phyloP scores from a whole-genome alignment of 805 yeast genomes.

The Wickerhamomyces bisporus region DNA sequence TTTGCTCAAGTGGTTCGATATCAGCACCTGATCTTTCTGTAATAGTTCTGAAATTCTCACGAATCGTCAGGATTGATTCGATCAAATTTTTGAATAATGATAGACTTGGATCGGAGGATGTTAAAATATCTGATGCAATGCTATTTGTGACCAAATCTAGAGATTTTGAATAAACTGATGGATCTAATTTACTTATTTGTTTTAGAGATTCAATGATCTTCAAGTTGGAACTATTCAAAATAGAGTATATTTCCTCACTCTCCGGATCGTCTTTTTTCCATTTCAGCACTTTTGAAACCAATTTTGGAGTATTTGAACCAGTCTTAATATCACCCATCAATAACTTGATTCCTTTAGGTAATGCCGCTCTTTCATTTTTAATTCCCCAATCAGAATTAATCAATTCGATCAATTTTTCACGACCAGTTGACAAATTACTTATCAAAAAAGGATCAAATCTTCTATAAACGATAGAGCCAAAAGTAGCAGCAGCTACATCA shows the following conservation, averaged over 20 bases:
- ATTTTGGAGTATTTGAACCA: conserved; percentile 91
- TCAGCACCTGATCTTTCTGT: conserved; percentile 71
- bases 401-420: conserved; percentile 25
- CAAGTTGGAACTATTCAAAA: conserved; percentile 55
- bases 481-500: conserved; percentile 94
- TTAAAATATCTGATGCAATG: conserved; percentile 7
- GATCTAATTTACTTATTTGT: conserved; percentile 24
- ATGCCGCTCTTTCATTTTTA: conserved; percentile 43
- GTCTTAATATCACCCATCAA: conserved; percentile 91
- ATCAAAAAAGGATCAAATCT: conserved; percentile 63
- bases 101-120: conserved; percentile 2
- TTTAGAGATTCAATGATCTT: conserved; percentile 45
- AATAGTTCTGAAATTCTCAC: conserved; percentile 53
- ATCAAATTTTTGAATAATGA: conserved; percentile 30
- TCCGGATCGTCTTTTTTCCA: conserved; percentile 60
- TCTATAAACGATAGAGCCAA: conserved; percentile 78
- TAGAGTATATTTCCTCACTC: conserved; percentile 47
- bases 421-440: conserved; percentile 30
- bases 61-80: conserved; percentile 41
- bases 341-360: conserved; percentile 66
- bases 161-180: conserved; percentile 31
- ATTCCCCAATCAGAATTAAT: conserved; percentile 55
- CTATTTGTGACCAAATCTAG: conserved; percentile 15
- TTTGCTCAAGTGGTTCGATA: conserved; percentile 82
- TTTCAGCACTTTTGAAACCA: conserved; percentile 66